Evolutionary conservation across 345 rosid species (phyloP), one percentile per base, ranked within the genome.

Genomic region (Brassica rapa): DNA sequence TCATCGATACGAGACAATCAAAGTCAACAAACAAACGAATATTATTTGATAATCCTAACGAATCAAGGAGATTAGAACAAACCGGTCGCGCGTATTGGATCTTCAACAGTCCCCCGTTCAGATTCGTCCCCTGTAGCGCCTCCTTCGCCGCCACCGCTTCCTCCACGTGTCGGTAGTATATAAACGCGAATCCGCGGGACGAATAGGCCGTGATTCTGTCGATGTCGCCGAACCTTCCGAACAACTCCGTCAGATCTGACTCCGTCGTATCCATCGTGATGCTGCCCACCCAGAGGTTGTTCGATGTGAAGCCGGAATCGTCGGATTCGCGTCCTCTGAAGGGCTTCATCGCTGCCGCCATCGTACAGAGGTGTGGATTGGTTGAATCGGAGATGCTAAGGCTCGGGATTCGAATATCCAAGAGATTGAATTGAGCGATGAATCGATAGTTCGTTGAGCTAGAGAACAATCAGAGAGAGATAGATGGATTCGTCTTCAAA

Each of bases 81-180:
- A 96, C 99, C 98, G 98, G 97, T 86, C 98, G 89, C 11, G 99
- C 97, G 85, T 86, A 96, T 91, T 96, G 96, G 88, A 93, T 93
- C 72, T 85, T 96, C 43, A 96, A 74, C 69, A 77, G 83, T 71
- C 68, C 84, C 23, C 99, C 98, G 35, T 86, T 87, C 67, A 93
- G 57, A 66, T 66, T 16, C 27, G 84, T 59, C n/a, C 96, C 97
- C 66, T 93, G 97, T 4, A 96, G 87, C 0, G 91, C 85, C 10
- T 86, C 90, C 81, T 86, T 91, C 11, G 99, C 99, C 21, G 89
- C 87, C 3, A 77, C 85, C 0, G 97, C 98, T 55, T 96, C 98
- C 81, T 96, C 99, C 32, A 84, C 88, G 29, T 84, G 93, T 83
- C 87, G 86, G 62, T 87, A 96, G 88, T 77, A 90, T 41, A 93